Percentiles rank a stretch among this genome's conserved stretches.
These are phyloP conservation scores for Verticillium tricorpus DNA, from an alignment of 2,329 filamentous ascomycete species.

Conservation along the genomic window DNA sequence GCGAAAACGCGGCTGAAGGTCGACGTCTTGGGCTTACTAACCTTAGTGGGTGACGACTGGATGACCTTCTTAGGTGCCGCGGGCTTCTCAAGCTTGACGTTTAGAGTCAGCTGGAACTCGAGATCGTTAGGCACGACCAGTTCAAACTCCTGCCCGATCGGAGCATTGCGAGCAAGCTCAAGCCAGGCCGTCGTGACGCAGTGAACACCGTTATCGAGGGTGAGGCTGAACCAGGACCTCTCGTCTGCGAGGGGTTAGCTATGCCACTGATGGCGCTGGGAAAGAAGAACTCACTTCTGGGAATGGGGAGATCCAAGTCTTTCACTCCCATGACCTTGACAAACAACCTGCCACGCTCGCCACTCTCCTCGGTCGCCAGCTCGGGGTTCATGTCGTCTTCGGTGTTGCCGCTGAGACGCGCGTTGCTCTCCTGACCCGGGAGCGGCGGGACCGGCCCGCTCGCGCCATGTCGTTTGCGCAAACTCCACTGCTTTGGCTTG, in stretches of 20 bases:
- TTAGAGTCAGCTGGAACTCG: conserved; percentile 97
- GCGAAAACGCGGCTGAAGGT: conserved; percentile 90
- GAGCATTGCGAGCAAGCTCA: conserved; percentile 84
- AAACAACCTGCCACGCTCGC: conserved; percentile 86
- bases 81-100: conserved; percentile 87
- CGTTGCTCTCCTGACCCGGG: conserved; percentile 83
- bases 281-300: conserved; percentile 65
- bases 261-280: not conserved
- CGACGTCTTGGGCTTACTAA: conserved; percentile 69
- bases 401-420: conserved; percentile 57
- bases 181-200: conserved; percentile 97
- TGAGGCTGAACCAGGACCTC: conserved; percentile 89
- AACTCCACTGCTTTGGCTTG: conserved; percentile 62
- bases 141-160: conserved; percentile 97
- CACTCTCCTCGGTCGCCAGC: conserved; percentile 64
- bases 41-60: conserved; percentile 56
- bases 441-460: conserved; percentile 72
- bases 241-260: conserved; percentile 56
- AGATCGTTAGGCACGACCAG: conserved; percentile 94
- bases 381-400: conserved; percentile 63
- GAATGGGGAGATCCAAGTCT: conserved; percentile 85
- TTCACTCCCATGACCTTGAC: conserved; percentile 99
- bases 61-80: conserved; percentile 48
- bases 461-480: conserved; percentile 50
- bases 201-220: conserved; percentile 95